Evolutionary conservation across 305 asterid species (phyloP).

Genomic region (Striga hermonthica): DNA sequence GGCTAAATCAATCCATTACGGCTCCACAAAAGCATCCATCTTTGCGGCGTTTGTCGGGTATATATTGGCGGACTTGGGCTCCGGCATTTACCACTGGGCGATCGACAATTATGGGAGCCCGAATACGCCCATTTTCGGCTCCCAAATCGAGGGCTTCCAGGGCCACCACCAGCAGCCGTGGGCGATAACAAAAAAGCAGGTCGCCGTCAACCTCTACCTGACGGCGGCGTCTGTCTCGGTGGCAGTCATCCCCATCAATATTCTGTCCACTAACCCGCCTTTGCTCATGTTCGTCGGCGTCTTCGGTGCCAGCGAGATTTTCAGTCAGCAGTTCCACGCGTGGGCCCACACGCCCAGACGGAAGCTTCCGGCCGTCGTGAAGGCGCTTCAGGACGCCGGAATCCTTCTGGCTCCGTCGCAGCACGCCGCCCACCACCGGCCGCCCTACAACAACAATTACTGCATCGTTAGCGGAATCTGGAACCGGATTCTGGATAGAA

Average conservation of each 20-base stretch:
- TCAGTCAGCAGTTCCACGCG: slow-evolving; percentile 54
- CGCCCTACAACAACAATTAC: slow-evolving; percentile 64
- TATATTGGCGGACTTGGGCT: slow-evolving; percentile 40
- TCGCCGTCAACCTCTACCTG: slow-evolving; percentile 37
- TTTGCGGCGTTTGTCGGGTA: slow-evolving; percentile 37
- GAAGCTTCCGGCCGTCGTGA: slow-evolving; percentile 44
- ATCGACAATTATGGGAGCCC: slow-evolving; percentile 49
- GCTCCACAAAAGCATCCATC: background rate
- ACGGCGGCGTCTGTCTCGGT: slow-evolving; percentile 33
- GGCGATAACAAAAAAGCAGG: slow-evolving; percentile 33
- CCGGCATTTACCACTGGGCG: slow-evolving; percentile 56
- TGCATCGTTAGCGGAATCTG: slow-evolving; percentile 77
- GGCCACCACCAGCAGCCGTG: slow-evolving; percentile 47
- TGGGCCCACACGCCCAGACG: slow-evolving; percentile 49
- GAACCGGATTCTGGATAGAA: slow-evolving; percentile 49
- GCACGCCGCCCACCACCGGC: slow-evolving; percentile 71
- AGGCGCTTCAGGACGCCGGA: slow-evolving; percentile 62
- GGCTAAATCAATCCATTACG: slow-evolving; percentile 29
- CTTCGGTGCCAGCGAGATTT: slow-evolving; percentile 30
- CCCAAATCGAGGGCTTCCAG: slow-evolving; percentile 42
- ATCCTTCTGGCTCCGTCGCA: slow-evolving; percentile 44
- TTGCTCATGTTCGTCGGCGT: slow-evolving; percentile 35
- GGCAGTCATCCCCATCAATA: slow-evolving; percentile 19
- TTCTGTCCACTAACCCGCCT: slow-evolving; percentile 21
- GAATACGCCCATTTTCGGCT: slow-evolving; percentile 40